Evolutionary conservation across 495 filamentous ascomycete genomes (phyloP), one percentile per base, ranked within the genome.

Genomic region (Elaphomyces granulatus): DNA sequence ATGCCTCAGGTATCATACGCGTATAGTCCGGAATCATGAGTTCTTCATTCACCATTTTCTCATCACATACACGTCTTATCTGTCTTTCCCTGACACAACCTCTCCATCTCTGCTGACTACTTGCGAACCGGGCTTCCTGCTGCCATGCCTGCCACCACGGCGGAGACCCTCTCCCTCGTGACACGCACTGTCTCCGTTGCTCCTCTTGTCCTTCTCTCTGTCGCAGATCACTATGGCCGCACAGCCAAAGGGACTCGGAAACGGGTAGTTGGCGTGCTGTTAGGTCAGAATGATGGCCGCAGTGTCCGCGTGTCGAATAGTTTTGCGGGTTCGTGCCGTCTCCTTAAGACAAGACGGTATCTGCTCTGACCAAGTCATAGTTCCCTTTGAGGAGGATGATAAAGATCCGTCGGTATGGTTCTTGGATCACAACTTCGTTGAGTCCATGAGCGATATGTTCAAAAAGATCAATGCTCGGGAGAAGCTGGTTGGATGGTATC

Each of bases 401-500:
- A 93, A 92, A 59, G 88, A 96, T 59, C 88, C 90, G 6, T 90
- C 87, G 15, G 90, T 98, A 47, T 98, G 90, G 90, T 98, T 98
- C 59, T 69, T 98, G 39, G 90, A 98, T 51, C 90, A 98, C 74
- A 96, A 98, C 71, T 98, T 94, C 54, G 82, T 98, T 59, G 92
- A 98, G 63, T 83, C 80, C 47, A 98, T 98, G 90, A 90, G 87
- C 71, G 90, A 98, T 63, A 98, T 98, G 90, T 98, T 98, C 72
- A 98, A 98, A 74, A 96, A 96, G 66, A 87, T 98, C 68, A 98
- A 98, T 70, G 90, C 90, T 42, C 71, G 86, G 40, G 90, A 98
- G 67, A 98, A 98, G 77, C 72, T 98, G 55, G 87, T 98, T 68
- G 90, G 90, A 61, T 98, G 90, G 90, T 98, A 98, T 63, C 90